Conservation (phyloP, 441 rosid species). For the Theobroma grandiflorum region DNA sequence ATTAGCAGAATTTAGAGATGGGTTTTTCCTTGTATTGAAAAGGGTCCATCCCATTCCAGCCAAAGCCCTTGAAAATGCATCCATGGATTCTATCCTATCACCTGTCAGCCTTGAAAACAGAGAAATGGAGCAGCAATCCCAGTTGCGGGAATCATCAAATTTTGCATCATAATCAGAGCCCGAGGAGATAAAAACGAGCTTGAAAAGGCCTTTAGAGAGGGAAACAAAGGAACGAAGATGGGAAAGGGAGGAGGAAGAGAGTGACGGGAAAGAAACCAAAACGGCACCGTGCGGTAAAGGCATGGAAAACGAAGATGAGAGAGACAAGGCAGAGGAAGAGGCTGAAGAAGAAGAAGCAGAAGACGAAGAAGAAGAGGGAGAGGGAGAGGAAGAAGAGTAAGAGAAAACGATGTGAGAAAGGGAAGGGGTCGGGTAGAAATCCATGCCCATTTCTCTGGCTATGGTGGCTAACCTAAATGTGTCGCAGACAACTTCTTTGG, state of each 20-base stretch:
- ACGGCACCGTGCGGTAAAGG: constrained; percentile 62
- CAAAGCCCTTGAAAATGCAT: constrained; percentile 58
- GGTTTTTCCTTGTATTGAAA: constrained; percentile 57
- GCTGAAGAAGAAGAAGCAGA: constrained; percentile 51
- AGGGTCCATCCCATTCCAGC: constrained; percentile 74
- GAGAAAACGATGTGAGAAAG: constrained; percentile 83
- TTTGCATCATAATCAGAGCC: neutral
- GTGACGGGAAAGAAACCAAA: constrained; percentile 66
- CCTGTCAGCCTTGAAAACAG: constrained; percentile 54
- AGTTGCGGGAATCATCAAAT: constrained; percentile 43
- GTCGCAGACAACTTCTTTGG: constrained; percentile 59
- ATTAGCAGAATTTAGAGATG: constrained; percentile 30
- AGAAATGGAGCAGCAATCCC: constrained; percentile 77
- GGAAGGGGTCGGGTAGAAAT: constrained; percentile 66
- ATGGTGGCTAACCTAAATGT: constrained; percentile 61
- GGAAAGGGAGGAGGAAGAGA: constrained; percentile 54
- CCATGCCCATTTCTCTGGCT: constrained; percentile 78
- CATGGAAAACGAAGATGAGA: constrained; percentile 52
- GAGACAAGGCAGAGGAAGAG: constrained; percentile 34
- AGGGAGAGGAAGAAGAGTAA: constrained; percentile 44
- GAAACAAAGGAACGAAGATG: constrained; percentile 69
- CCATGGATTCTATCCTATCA: constrained; percentile 62
- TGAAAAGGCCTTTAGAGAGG: constrained; percentile 68
- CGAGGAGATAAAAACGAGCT: constrained; percentile 50
- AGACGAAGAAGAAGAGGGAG: constrained; percentile 38